These are phyloP conservation scores for Leishmania amazonensis DNA, from an alignment of 208 protist genomes.

Conservation along the genomic window DNA sequence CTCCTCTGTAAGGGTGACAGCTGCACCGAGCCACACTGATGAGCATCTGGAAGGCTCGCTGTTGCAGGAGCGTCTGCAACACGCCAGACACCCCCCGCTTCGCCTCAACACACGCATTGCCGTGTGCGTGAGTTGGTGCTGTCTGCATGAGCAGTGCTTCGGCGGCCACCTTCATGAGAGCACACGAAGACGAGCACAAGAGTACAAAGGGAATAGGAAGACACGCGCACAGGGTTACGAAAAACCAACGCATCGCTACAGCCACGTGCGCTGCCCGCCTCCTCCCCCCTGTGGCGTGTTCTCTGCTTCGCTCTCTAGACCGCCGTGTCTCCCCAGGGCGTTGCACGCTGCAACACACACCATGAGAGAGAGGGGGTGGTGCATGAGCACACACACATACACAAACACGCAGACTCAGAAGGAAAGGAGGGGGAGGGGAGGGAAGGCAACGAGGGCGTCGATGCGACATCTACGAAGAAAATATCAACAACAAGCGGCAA, in stretches of 20 bases:
- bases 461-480: background rate
- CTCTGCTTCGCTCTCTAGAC: background rate
- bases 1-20: background rate
- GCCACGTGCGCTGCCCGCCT: background rate
- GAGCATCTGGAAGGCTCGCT: background rate
- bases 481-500: too few relatives aligned
- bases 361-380: background rate
- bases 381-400: background rate
- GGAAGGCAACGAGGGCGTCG: background rate
- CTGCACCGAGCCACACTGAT: background rate
- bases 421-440: background rate
- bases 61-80: background rate
- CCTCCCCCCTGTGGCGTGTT: background rate
- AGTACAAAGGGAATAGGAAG: background rate
- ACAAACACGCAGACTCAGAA: background rate
- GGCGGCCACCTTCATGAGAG: background rate
- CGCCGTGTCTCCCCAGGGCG: background rate
- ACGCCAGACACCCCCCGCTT: background rate
- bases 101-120: background rate
- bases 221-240: background rate
- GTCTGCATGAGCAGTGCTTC: background rate
- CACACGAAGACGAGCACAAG: background rate
- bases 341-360: background rate
- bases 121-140: background rate
- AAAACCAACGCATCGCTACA: background rate